phyloP scores from a whole-genome alignment of 2,329 filamentous ascomycete species.

The Apiospora rasikravindrae region DNA sequence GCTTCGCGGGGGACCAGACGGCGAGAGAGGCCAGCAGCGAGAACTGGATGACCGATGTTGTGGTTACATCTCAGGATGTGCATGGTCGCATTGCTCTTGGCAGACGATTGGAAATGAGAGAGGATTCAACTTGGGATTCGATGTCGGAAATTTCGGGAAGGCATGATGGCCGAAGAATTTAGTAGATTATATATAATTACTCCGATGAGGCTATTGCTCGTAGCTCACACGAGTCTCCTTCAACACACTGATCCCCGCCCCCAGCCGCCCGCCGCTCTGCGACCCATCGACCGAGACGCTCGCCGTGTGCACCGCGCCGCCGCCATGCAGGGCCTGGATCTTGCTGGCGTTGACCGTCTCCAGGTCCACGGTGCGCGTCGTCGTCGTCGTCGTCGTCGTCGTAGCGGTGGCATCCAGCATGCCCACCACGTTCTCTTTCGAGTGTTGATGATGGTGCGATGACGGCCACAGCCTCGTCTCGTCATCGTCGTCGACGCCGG shows the following conservation, averaged over 20 bases:
- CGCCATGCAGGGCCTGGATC: constrained; percentile 9
- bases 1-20: too few relatives aligned
- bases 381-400: not conserved
- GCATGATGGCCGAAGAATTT: too few relatives aligned
- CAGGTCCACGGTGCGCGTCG: not conserved
- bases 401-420: not conserved
- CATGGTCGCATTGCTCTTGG: too few relatives aligned
- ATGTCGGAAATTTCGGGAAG: too few relatives aligned
- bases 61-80: too few relatives aligned
- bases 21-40: too few relatives aligned
- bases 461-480: constrained; percentile 24
- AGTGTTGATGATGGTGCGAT: not conserved
- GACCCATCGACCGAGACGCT: constrained; percentile 5
- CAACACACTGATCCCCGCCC: constrained; percentile 7
- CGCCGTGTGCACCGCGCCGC: constrained; percentile 14
- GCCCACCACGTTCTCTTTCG: not conserved
- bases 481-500: constrained; percentile 18
- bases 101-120: too few relatives aligned
- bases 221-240: constrained; percentile 8
- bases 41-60: too few relatives aligned
- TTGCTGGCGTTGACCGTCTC: not conserved
- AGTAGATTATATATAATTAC: too few relatives aligned
- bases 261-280: not conserved
- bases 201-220: not conserved
- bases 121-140: too few relatives aligned